phyloP scores from a whole-genome alignment of 257 asterid species.

The Nicotiana obtusifolia region DNA sequence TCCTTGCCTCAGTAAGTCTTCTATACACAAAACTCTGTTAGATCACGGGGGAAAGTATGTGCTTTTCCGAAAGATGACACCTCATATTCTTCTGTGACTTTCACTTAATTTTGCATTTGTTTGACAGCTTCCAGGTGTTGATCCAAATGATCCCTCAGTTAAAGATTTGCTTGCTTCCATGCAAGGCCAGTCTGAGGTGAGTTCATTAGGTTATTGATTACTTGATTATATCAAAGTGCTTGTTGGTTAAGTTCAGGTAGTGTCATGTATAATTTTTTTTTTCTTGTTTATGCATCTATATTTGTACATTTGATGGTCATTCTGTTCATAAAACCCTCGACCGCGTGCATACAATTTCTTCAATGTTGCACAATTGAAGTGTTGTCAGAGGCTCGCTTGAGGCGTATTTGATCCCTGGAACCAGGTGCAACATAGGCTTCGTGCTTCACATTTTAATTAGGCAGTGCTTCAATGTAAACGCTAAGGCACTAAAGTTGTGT shows the following conservation, averaged over 20 bases:
- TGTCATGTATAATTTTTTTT: not conserved
- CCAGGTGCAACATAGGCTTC: not conserved
- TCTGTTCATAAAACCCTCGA: not conserved
- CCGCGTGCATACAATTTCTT: not conserved
- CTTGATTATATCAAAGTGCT: not conserved
- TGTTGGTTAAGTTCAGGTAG: not conserved
- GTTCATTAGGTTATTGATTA: conserved; percentile 16
- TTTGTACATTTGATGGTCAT: not conserved
- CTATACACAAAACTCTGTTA: not conserved
- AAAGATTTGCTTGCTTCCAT: conserved; percentile 88
- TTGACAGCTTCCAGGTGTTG: conserved; percentile 96
- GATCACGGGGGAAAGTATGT: not conserved
- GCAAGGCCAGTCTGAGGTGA: conserved; percentile 89
- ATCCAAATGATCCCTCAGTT: conserved; percentile 89
- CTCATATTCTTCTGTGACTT: not conserved
- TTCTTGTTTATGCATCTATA: not conserved
- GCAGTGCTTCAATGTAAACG: not conserved
- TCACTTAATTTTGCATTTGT: not conserved
- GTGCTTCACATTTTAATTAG: not conserved
- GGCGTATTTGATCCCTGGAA: not conserved
- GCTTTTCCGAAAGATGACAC: not conserved
- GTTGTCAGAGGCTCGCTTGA: not conserved
- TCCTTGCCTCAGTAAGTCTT: conserved; percentile 75
- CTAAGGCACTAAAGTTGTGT: not conserved
- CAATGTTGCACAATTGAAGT: not conserved